Base-by-base conservation (phyloP, 345 rosid species). In the Odontarrhena argentea region DNA sequence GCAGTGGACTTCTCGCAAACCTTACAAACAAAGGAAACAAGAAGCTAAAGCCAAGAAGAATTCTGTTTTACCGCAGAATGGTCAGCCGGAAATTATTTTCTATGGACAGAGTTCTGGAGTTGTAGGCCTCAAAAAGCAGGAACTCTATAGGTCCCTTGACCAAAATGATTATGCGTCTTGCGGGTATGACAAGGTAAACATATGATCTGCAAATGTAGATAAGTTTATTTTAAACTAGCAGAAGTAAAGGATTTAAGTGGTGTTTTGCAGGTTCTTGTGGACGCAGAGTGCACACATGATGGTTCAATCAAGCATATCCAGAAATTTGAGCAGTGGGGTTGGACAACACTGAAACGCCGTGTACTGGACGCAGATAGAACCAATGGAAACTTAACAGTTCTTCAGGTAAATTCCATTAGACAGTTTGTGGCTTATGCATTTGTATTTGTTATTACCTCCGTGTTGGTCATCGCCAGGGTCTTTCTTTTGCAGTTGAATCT, bases 281-380 rank as follows among this genome's bases (percentile, higher is more conserved):
- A 94, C 81, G 99, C 99, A 45, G 99, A 91, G 68, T 94, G 97
- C 76, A 94, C 97, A 65, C 99, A 91, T 76, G 99, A 94, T 77
- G 99, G 99, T 9, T 94, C 99, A 25, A 76, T 91, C 51, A 83
- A 75, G 69, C 97, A 91, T 71, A 77, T 94, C 60, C 96, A 91
- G 66, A 94, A 94, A 71, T 94, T 85, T 83, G 99, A 91, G 74
- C 81, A 85, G 6, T 94, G 97, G 97, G 97, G 96, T 47, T 94
- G 99, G 96, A 83, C 74, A 76, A 86, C 97, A 26, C 81, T 94
- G 76, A 81, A 88, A 73, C 90, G 82, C 8, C 99, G 99, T 71
- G 92, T 91, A 5, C 71, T 91, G 65, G 80, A 84, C 66, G 96
- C 96, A 4, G 89, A 88, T 59, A 84, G 97, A 80, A 84, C 88